Percentiles rank a stretch among this genome's conserved stretches.
Conservation (phyloP, 78 protist genomes). For the Dictyostelium capitatum region DNA sequence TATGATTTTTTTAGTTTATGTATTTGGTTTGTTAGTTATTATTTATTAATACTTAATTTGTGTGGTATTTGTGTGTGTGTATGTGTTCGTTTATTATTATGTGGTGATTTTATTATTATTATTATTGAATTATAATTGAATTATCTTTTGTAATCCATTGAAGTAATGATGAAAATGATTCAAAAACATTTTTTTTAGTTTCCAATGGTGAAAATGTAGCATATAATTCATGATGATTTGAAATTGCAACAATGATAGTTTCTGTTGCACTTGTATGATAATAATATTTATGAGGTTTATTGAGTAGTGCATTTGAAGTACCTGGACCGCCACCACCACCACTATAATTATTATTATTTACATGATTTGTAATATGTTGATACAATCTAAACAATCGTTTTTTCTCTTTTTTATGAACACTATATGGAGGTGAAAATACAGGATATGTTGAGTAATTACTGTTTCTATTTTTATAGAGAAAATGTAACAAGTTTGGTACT, state of each 20-base stretch:
- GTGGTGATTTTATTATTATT: neutral
- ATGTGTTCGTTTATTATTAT: neutral
- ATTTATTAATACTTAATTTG: neutral
- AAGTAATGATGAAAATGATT: conserved; percentile 37
- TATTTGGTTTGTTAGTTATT: neutral
- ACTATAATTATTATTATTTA: conserved; percentile 7
- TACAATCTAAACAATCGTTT: conserved; percentile 78
- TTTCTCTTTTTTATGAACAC: conserved; percentile 40
- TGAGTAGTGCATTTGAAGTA: neutral
- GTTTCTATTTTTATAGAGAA: conserved; percentile 66
- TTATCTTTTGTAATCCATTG: conserved; percentile 84
- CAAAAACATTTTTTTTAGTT: conserved; percentile 47
- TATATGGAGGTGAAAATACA: conserved; percentile 61
- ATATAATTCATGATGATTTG: conserved; percentile 71
- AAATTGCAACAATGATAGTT: conserved; percentile 72
- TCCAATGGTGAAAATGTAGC: conserved; percentile 85
- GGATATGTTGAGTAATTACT: conserved; percentile 61
- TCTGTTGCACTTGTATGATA: conserved; percentile 75
- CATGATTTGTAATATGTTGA: conserved; percentile 67
- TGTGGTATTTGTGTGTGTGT: no score
- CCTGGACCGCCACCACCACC: no score
- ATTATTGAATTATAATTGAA: neutral
- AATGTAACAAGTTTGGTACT: conserved; percentile 68
- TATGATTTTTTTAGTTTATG: neutral
- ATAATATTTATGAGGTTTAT: conserved; percentile 80